Evolutionary conservation across 1,284 basidiomycete species (phyloP), one percentile per base, ranked within the genome.

Genomic region (Sporisorium graminicola): DNA sequence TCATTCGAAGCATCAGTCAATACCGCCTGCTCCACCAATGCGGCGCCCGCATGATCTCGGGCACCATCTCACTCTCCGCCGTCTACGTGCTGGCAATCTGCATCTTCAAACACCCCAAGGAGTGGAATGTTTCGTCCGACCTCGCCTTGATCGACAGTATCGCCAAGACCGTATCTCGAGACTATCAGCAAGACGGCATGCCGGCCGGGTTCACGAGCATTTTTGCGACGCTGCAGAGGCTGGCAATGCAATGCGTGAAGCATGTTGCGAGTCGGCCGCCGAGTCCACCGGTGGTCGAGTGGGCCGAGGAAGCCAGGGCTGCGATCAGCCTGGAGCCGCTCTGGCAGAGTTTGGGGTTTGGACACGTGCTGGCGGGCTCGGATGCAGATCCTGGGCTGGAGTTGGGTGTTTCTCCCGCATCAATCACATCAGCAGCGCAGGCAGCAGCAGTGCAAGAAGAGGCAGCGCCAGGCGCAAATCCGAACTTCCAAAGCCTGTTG

Each of bases 71-170:
- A 20, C 49, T 60, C 16, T 52, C 37, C 8, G 58, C 58, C 24
- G 58, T 60, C 40, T 60, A 60, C 27, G 58, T 60, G 9, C 40
- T 60, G n/a, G 58, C 58, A 13, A 60, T 60, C 20, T 60, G 58
- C 49, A 60, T 60, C 40, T 60, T 60, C 37, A 60, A 60, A 31
- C 58, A 60, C 26, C 58, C 58, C 5, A 29, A 51, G 9, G 49
- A 60, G 49, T 60, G 58, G 58, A 52, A 52, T 16, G 58, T 60
- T 10, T 8, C 49, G 4, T 60, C 58, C 26, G 58, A 60, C 22
- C 58, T 60, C 2, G 58, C 58, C 26, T 26, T 60, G 26, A 60
- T 60, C 58, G 49, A 60, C 20, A 60, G 49, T 27, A 60, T 60
- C 20, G 58, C 49, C 16, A 51, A 52, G 37, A 60, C 49, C 12